These are phyloP conservation scores for Teunomyces atbi DNA, from an alignment of 805 yeast genomes.

Conservation along the genomic window DNA sequence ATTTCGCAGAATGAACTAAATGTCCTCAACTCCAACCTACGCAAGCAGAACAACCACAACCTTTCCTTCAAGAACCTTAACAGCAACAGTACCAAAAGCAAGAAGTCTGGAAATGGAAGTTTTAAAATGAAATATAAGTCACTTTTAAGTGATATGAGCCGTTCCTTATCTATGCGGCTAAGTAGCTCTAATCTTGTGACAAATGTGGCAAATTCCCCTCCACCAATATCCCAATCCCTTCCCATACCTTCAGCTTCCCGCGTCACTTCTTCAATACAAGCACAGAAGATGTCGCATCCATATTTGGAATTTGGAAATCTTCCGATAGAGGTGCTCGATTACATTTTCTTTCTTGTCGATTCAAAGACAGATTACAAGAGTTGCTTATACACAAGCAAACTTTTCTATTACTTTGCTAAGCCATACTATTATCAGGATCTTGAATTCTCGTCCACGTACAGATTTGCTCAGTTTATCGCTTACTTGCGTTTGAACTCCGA, in stretches of 20 bases:
- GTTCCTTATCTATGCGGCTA: constrained; percentile 37
- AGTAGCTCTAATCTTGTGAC: constrained; percentile 16
- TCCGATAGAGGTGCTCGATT: constrained; percentile 44
- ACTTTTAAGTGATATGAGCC: constrained; percentile 47
- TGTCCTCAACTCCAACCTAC: constrained; percentile 16
- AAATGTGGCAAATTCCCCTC: neutral
- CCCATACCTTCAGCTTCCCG: neutral
- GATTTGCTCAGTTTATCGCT: constrained; percentile 78
- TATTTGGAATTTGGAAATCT: constrained; percentile 22
- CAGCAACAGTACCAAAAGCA: constrained; percentile 1
- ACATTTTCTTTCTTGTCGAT: constrained; percentile 36
- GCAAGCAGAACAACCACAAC: constrained; percentile 14
- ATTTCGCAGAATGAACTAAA: constrained; percentile 34
- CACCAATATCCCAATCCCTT: neutral
- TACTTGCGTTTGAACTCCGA: constrained; percentile 54
- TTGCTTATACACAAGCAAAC: constrained; percentile 50
- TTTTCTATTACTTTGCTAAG: constrained; percentile 51
- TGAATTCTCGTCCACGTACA: constrained; percentile 63
- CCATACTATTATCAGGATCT: constrained; percentile 55
- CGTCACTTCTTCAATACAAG: neutral
- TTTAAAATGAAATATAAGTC: constrained; percentile 50
- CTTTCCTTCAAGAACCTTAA: constrained; percentile 11
- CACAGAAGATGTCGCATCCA: neutral
- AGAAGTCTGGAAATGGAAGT: constrained; percentile 4
- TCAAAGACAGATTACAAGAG: constrained; percentile 33